phyloP scores from a whole-genome alignment of 352 stramenopile genomes.

The Paralagenidium karlingii region DNA sequence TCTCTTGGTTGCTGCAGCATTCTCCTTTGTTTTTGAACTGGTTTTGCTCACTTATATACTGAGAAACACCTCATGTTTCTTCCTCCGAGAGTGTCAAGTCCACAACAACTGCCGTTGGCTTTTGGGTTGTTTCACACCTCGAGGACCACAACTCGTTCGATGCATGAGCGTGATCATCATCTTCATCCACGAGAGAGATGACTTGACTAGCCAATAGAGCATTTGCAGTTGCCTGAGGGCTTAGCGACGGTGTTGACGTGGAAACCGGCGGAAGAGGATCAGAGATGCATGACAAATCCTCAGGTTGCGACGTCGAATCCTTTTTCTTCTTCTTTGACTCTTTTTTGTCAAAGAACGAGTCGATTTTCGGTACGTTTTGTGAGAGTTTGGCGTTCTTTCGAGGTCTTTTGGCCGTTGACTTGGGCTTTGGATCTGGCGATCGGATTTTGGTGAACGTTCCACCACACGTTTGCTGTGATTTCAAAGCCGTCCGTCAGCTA shows the following conservation, averaged over 20 bases:
- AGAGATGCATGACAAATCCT: conserved; percentile 70
- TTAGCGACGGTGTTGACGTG: no score
- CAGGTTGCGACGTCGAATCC: conserved; percentile 6
- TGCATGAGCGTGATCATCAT: no score
- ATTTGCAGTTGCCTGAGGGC: no score
- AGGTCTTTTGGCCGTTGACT: conserved; percentile 22
- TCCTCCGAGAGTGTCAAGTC: conserved; percentile 22
- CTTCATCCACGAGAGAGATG: no score
- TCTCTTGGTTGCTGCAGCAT: no score
- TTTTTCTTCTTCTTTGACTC: conserved; percentile 48
- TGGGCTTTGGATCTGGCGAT: conserved; percentile 37
- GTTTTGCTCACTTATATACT: conserved; percentile 29
- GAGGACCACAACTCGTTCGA: no score
- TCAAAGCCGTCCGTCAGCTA: not conserved
- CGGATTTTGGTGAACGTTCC: conserved; percentile 65
- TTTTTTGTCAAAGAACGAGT: conserved; percentile 5
- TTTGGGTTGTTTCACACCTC: no score
- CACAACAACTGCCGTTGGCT: conserved; percentile 10
- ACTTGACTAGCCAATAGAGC: no score
- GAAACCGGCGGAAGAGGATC: conserved; percentile 32
- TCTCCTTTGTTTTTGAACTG: conserved; percentile 5
- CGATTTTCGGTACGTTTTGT: not conserved
- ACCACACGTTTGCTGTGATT: conserved; percentile 35
- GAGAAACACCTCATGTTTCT: conserved; percentile 3
- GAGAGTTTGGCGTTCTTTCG: conserved; percentile 4